phyloP scores from a whole-genome alignment of 2,329 filamentous ascomycete species.

The Helminthosporium solani region DNA sequence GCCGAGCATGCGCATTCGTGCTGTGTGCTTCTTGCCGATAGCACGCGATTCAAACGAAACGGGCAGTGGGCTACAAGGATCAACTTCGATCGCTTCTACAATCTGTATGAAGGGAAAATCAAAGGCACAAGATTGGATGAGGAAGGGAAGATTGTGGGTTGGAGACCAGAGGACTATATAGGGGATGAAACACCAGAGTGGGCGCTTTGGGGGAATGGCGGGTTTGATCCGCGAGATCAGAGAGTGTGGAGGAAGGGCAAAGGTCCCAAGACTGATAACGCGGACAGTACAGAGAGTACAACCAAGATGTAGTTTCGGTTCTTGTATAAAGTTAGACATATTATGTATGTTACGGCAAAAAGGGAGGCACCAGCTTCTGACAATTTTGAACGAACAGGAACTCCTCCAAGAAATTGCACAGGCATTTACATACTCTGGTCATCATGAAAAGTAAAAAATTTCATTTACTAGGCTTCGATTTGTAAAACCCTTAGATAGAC shows the following conservation, averaged over 20 bases:
- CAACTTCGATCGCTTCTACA: conserved; percentile 86
- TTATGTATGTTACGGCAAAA: too few relatives aligned
- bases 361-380: too few relatives aligned
- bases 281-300: background rate
- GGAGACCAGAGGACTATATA: conserved; percentile 89
- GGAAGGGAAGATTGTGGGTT: conserved; percentile 56
- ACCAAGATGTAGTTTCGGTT: too few relatives aligned
- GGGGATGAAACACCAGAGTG: conserved; percentile 82
- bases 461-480: too few relatives aligned
- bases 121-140: conserved; percentile 45
- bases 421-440: too few relatives aligned
- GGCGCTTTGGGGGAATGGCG: conserved; percentile 92
- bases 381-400: too few relatives aligned
- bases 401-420: too few relatives aligned
- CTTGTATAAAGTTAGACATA: too few relatives aligned
- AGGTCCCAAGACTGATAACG: conserved; percentile 43
- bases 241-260: conserved; percentile 85
- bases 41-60: conserved; percentile 69
- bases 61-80: conserved; percentile 90
- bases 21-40: conserved; percentile 80
- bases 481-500: background rate
- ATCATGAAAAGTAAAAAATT: too few relatives aligned
- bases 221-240: conserved; percentile 88
- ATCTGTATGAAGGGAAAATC: conserved; percentile 66
- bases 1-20: conserved; percentile 96